Base-by-base conservation (phyloP, 371 early-diverging fungal genomes). In the Mortierella sp. region DNA sequence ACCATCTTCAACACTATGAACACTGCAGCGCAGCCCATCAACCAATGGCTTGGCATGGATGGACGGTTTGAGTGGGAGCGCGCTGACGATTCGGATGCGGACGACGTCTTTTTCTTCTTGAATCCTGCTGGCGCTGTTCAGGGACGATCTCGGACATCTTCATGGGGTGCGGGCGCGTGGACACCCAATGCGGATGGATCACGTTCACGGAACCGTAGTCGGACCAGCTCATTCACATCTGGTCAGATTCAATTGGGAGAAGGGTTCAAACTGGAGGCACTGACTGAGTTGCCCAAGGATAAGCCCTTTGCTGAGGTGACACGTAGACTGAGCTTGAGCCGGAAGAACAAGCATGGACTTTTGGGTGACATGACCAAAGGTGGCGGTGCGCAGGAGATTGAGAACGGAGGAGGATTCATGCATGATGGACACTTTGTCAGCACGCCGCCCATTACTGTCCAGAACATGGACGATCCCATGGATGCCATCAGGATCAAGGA, bases 1-100 rank as follows among this genome's bases (percentile, higher is more conserved):
- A 82, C 86, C 9, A 80, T 86, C 76, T 82, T 86, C 52, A 80
- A 80, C 74, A 74, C 84, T 11, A 65, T 78, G 70, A 83, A 83
- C 58, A 78, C 75, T 10, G 82, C 86, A 21, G 70, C 77, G 13
- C 81, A 81, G 34, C 85, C 85, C 14, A 38, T 84, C 44, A 76
- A 78, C 68, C 88, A 71, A 26, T 90, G 78, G 92, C 89, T 58
- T 82, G 92, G 86, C 71, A 93, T 74, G 90, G 94, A 94, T 76
- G 92, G 90, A 26, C 90, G 93, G 1, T 94, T 94, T 75, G 92
- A 91, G 60, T 92, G 92, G 92, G 87, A 86, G 52, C 87, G 89
- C 0, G 82, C 84, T 1, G 89, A 89, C 60, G 90, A 89, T 24
- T 85, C 89, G 16, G 92, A 92, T 76, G 79, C 78, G 3, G 91